Evolutionary conservation across 768 basidiomycete species (phyloP).

Genomic region (Podaxis sp.): DNA sequence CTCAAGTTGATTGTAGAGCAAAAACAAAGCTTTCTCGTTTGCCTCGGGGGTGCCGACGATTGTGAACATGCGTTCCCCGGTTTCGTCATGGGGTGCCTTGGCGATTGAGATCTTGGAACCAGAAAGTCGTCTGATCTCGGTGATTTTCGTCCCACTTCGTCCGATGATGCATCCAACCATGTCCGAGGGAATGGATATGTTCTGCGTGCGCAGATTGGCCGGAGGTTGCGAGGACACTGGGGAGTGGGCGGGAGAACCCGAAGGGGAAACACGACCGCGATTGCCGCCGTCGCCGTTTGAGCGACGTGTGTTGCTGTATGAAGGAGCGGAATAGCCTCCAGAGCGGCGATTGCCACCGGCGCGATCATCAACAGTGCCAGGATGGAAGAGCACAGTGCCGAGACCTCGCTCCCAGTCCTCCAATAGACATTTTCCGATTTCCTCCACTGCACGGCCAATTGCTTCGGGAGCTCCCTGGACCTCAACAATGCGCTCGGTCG

Average conservation of each 20-base stretch:
- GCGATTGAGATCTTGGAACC: conserved; percentile 99
- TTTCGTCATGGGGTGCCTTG: conserved; percentile 98
- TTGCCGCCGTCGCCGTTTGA: conserved; percentile 58
- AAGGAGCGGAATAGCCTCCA: conserved; percentile 36
- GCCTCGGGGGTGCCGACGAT: conserved; percentile 95
- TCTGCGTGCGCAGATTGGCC: conserved; percentile 92
- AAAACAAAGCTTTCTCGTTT: conserved; percentile 96
- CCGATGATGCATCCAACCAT: conserved; percentile 99
- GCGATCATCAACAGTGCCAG: conserved; percentile 80
- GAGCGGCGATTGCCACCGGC: conserved; percentile 51
- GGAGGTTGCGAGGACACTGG: conserved; percentile 55
- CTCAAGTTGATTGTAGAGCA: conserved; percentile 96
- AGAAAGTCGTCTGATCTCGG: conserved; percentile 96
- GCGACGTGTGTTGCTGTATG: conserved; percentile 44
- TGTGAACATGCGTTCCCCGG: conserved; percentile 99
- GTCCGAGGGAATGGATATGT: conserved; percentile 98
- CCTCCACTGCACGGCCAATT: conserved; percentile 90
- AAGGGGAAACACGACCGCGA: conserved; percentile 50
- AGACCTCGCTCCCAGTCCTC: conserved; percentile 96
- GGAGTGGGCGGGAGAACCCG: conserved; percentile 42
- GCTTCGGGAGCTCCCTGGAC: conserved; percentile 92
- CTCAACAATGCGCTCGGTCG: conserved; percentile 98
- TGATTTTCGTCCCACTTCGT: conserved; percentile 96
- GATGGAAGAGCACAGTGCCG: conserved; percentile 96
- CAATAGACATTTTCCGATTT: conserved; percentile 92